Evolutionary conservation across 192 early-diverging fungal genomes (phyloP).

Genomic region (Coemansia sp.): DNA sequence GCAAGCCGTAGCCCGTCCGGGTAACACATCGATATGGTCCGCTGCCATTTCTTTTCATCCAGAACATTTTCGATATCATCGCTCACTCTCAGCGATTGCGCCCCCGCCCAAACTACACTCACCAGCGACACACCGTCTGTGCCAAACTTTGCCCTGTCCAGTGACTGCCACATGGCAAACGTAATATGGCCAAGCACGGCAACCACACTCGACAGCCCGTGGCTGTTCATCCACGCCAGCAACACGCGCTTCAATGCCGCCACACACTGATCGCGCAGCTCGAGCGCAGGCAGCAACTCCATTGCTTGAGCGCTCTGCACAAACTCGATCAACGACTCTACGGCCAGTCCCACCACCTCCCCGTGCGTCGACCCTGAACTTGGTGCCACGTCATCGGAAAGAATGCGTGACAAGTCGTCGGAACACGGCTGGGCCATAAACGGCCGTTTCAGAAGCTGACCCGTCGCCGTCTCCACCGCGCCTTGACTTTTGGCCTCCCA

Average conservation of each 20-base stretch:
- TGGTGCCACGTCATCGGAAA: constrained; percentile 4
- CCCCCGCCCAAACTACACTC: constrained; percentile 28
- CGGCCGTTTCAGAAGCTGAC: constrained; percentile 18
- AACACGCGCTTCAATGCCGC: constrained; percentile 16
- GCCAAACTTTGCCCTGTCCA: constrained; percentile 13
- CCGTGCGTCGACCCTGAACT: neutral
- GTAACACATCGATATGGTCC: constrained; percentile 26
- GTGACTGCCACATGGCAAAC: constrained; percentile 21
- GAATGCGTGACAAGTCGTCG: constrained; percentile 14
- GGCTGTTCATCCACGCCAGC: constrained; percentile 7
- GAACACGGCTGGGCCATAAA: constrained; percentile 23
- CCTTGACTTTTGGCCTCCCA: neutral
- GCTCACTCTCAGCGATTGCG: constrained; percentile 5
- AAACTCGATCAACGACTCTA: constrained; percentile 42
- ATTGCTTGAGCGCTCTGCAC: constrained; percentile 3
- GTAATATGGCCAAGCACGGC: constrained; percentile 5
- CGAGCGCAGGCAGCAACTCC: constrained; percentile 6
- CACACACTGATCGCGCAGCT: constrained; percentile 23
- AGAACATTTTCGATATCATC: neutral
- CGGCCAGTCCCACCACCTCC: constrained; percentile 2
- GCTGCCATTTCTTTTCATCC: constrained; percentile 20
- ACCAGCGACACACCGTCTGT: constrained; percentile 6
- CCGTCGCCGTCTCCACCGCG: constrained; percentile 7
- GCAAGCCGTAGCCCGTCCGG: constrained; percentile 27
- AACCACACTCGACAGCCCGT: neutral